Evolutionary conservation across 176 grass and related monocot species (phyloP).

Genomic region (Cenchrus americanus): DNA sequence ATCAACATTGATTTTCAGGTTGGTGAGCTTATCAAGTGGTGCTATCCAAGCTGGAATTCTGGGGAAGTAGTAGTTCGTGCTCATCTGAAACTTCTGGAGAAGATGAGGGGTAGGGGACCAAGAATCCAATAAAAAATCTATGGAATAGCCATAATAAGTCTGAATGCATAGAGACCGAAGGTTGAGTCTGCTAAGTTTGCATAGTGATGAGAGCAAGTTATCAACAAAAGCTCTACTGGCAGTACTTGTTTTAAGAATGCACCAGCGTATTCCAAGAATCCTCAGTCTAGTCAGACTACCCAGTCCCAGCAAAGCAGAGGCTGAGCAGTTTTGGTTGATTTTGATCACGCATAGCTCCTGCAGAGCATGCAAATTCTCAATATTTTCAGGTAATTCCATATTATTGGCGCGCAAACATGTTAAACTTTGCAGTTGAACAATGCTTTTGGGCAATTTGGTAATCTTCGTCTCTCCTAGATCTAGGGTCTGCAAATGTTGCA

Average conservation of each 20-base stretch:
- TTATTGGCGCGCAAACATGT: slow-evolving; percentile 7
- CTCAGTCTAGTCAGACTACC: slow-evolving; percentile 27
- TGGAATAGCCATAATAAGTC: not conserved
- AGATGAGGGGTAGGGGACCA: slow-evolving; percentile 35
- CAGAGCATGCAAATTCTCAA: slow-evolving; percentile 38
- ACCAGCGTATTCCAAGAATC: slow-evolving; percentile 31
- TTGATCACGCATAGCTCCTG: slow-evolving; percentile 33
- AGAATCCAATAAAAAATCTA: slow-evolving; percentile 41
- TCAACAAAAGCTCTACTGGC: not conserved
- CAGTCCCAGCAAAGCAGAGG: slow-evolving; percentile 33
- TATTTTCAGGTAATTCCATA: slow-evolving; percentile 25
- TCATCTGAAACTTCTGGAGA: slow-evolving; percentile 33
- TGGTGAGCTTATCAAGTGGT: slow-evolving; percentile 21
- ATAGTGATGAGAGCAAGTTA: slow-evolving; percentile 32
- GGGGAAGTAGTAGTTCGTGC: not conserved
- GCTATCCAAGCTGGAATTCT: slow-evolving; percentile 36
- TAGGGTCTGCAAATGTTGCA: slow-evolving; percentile 30
- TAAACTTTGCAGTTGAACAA: slow-evolving; percentile 25
- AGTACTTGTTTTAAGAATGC: not conserved
- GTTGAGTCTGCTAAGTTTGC: slow-evolving; percentile 27
- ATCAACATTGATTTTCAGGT: slow-evolving; percentile 29
- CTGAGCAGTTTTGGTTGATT: not conserved
- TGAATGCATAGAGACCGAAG: slow-evolving; percentile 9
- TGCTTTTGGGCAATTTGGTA: slow-evolving; percentile 20
- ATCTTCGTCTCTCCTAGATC: slow-evolving; percentile 34